These are phyloP conservation scores for Magnusiomyces clavatus DNA, from an alignment of 1,139 yeast species.

Conservation along the genomic window DNA sequence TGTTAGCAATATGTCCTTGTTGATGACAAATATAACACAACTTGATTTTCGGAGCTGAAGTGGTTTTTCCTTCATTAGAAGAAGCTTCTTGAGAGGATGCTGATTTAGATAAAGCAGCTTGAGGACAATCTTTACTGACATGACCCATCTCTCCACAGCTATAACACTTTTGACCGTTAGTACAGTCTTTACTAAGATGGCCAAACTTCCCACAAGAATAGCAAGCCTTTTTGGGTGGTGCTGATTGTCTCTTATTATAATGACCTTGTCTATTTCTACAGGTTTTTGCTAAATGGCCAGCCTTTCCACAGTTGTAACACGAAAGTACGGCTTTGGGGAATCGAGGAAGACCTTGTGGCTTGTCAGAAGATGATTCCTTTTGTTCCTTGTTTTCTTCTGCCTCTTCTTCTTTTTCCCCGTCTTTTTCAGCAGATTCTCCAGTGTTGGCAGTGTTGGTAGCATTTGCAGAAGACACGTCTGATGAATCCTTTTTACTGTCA, in stretches of 20 bases:
- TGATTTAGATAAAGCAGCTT: slow-evolving; percentile 26
- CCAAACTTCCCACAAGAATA: slow-evolving; percentile 90
- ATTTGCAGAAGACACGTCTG: background rate
- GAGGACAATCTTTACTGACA: slow-evolving; percentile 69
- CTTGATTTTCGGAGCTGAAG: too few species aligned
- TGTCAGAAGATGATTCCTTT: slow-evolving; percentile 4
- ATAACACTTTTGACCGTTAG: slow-evolving; percentile 58
- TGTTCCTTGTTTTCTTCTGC: background rate
- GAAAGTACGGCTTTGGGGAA: slow-evolving; percentile 32
- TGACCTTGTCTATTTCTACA: slow-evolving; percentile 39
- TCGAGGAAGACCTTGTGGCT: slow-evolving; percentile 7
- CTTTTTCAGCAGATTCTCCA: background rate
- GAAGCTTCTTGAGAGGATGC: too few species aligned
- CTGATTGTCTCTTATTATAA: slow-evolving; percentile 28
- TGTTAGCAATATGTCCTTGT: slow-evolving; percentile 85
- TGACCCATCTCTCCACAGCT: slow-evolving; percentile 91
- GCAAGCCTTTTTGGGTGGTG: slow-evolving; percentile 66
- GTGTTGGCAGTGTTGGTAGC: background rate
- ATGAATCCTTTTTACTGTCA: background rate
- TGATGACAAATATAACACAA: slow-evolving; percentile 89
- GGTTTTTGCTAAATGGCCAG: slow-evolving; percentile 86
- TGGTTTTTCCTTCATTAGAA: too few species aligned
- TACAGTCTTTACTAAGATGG: slow-evolving; percentile 41
- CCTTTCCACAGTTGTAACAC: slow-evolving; percentile 91
- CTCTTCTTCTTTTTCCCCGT: background rate